Conservation (phyloP, 2,329 filamentous ascomycete genomes). For the Talaromyces sp. region DNA sequence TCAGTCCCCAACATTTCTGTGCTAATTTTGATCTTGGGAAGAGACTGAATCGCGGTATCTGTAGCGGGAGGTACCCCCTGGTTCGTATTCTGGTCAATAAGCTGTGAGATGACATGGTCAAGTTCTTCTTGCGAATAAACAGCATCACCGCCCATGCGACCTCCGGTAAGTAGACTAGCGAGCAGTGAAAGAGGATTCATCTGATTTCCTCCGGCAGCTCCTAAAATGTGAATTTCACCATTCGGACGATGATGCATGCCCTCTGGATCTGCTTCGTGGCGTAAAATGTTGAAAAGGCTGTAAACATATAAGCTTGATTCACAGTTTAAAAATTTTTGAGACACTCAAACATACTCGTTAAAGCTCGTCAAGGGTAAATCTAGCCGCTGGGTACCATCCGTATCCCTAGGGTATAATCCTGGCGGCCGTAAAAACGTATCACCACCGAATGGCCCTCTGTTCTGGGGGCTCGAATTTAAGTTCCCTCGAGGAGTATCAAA, state of each 20-base stretch:
- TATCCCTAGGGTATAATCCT: constrained; percentile 47
- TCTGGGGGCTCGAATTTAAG: background rate
- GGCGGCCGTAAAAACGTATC: background rate
- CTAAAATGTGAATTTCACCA: constrained; percentile 19
- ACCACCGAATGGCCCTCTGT: background rate
- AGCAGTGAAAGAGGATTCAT: constrained; percentile 43
- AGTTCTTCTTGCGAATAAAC: constrained; percentile 89
- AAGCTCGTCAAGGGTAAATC: constrained; percentile 44
- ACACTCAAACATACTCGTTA: constrained; percentile 37
- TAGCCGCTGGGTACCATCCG: constrained; percentile 45
- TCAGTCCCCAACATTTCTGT: constrained; percentile 64
- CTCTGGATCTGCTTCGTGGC: constrained; percentile 13
- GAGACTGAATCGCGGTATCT: constrained; percentile 63
- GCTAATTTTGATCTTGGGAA: constrained; percentile 68
- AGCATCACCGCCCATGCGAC: constrained; percentile 62
- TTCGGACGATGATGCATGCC: constrained; percentile 2
- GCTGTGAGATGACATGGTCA: constrained; percentile 76
- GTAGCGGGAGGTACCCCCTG: constrained; percentile 80
- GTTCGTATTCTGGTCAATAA: constrained; percentile 74
- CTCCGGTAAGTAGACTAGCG: constrained; percentile 32
- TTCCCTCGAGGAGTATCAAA: constrained; percentile 8
- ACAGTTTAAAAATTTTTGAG: background rate
- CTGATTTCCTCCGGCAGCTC: constrained; percentile 24
- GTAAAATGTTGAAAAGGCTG: constrained; percentile 19
- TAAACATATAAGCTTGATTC: background rate